Evolutionary conservation across 2,329 filamentous ascomycete species (phyloP), one percentile per base, ranked within the genome.

Genomic region (Bipolaris bicolor): DNA sequence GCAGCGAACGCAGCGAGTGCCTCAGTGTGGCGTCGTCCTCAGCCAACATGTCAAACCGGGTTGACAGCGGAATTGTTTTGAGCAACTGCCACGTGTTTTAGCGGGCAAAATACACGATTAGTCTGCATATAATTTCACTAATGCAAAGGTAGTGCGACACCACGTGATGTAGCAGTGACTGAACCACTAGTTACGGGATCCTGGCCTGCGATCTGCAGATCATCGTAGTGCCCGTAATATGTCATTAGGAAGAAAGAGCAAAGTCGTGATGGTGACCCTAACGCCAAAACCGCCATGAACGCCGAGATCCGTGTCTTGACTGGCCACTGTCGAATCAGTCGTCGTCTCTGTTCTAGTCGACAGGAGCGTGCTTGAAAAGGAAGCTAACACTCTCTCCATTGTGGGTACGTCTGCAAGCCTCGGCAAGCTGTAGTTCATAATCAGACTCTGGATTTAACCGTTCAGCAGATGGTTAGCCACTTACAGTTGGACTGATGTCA

Each of bases 401-500:
- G 76, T 89, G 88, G n/a, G 88, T 90, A 69, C 88, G 81, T 58
- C 87, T 82, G 65, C 89, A 90, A 15, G 88, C 88, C 79, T 89
- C 88, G 24, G 87, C 88, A 65, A 91, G 81, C 79, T 81, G 61
- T 16, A 2, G 5, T 55, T 41, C 15, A 33, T 31, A 29, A 57
- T 72, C 24, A 68, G 67, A 58, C 29, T n/a, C 20, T 11, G 11
- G 15, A 24, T 7, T 18, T 48, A 13, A 31, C 13, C n/a, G 18
- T 48, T 7, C 18, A 34, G 57, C 44, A 22, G 34, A 31, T 41
- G n/a, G 2, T 26, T 33, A 41, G 20, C 33, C 41, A 76, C 79
- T 76, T 64, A 81, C 79, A 34, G 92, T 97, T 40, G 91, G 90
- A 69, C 90, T 92, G 68, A 97, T 91, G 77, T 97, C 93, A 75